A percentile compares a stretch with the other conserved stretches of the same genome.
phyloP scores from a whole-genome alignment of 2,329 filamentous ascomycete genomes.

The Emmonsia crescens region DNA sequence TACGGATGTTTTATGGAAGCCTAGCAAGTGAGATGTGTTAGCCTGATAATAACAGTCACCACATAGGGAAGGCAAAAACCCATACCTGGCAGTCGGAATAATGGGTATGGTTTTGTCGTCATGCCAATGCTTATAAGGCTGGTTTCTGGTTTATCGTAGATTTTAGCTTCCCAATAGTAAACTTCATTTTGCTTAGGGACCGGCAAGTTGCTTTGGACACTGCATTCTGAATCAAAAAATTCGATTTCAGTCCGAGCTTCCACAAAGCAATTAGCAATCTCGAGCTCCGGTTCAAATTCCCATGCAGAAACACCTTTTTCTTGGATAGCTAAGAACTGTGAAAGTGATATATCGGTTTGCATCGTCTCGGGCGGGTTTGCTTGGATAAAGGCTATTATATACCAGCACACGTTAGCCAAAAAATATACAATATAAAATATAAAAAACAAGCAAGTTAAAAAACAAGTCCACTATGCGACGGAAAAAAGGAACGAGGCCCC shows the following conservation, averaged over 20 bases:
- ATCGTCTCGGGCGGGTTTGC: constrained; percentile 90
- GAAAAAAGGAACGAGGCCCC: background rate
- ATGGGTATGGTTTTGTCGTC: constrained; percentile 90
- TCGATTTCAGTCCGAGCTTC: constrained; percentile 94
- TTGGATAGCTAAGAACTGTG: constrained; percentile 95
- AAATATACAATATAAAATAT: no score
- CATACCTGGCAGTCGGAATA: constrained; percentile 84
- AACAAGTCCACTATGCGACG: background rate
- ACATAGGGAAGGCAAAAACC: constrained; percentile 19
- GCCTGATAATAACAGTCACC: constrained; percentile 4
- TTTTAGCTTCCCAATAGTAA: constrained; percentile 98
- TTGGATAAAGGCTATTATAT: constrained; percentile 67
- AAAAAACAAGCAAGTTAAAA: no score
- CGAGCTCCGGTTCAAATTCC: constrained; percentile 98
- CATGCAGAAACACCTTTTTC: constrained; percentile 99
- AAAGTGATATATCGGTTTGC: constrained; percentile 93
- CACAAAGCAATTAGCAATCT: constrained; percentile 98
- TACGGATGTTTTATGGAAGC: constrained; percentile 84
- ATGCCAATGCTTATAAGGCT: constrained; percentile 85
- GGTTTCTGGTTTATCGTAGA: constrained; percentile 90
- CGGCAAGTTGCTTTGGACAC: constrained; percentile 90
- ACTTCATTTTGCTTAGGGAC: constrained; percentile 98
- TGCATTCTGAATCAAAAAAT: constrained; percentile 97
- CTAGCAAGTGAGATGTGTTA: constrained; percentile 34
- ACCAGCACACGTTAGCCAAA: background rate